Evolutionary conservation across 306 rosid species (phyloP), one percentile per base, ranked within the genome.

Genomic region (Gleditsia sinensis): DNA sequence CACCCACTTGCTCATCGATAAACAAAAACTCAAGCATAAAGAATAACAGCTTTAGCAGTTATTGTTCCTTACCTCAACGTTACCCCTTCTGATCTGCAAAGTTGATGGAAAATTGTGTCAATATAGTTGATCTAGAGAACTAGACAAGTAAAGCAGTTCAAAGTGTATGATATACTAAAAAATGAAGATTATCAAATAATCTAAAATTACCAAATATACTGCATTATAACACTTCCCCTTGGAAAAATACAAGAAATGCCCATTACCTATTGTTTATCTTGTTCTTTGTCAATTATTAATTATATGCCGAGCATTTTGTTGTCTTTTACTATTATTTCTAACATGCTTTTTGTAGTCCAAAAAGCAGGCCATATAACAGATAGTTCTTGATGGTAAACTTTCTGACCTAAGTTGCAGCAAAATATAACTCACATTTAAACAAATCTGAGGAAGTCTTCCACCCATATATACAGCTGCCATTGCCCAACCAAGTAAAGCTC

Each of bases 361-460:
- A 56, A 64, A 37, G 58, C 67, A 78, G 39, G 50, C 30, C 45
- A 75, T 28, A 71, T 13, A 76, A 46, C 71, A 56, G 16, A 45
- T 10, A 34, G 16, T 9, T 64, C 79, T 71, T 20, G 49, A 60
- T 21, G 23, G 51, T 14, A 58, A 59, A 74, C 58, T 37, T 73
- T 58, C 36, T 66, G 40, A 17, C 36, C 75, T 11, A 80, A 46
- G 79, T 33, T 61, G 34, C 56, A 37, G 14, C 56, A 60, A 75
- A 65, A 58, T 67, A 60, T 65, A 74, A 76, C 98, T 90, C 79
- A 93, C 98, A 74, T 88, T 93, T 78, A 93, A 81, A 56, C 40
- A 76, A 63, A 93, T 90, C 81, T 93, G 98, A 69, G 98, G 98
- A 58, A 93, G 69, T 55, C 98, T 86, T 75, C 98, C 98, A 19